phyloP scores from a whole-genome alignment of 192 early-diverging fungal genomes.

The Physocladia obscura region DNA sequence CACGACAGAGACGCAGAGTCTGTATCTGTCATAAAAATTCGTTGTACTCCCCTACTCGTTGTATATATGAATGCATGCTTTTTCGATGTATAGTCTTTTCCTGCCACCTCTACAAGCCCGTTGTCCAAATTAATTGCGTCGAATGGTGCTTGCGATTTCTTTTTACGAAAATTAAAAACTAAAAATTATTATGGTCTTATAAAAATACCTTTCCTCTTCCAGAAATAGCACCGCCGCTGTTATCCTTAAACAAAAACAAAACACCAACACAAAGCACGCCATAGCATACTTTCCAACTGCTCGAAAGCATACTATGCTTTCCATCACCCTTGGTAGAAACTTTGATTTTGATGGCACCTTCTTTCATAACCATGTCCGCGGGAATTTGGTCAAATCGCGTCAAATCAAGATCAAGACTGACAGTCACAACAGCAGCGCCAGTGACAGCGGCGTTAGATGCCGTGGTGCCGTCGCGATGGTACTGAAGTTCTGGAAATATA shows the following conservation, averaged over 20 bases:
- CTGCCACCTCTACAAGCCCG: conserved; percentile 35
- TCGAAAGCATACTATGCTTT: not conserved
- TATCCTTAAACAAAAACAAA: conserved; percentile 52
- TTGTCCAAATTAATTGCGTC: conserved; percentile 38
- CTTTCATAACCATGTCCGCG: conserved; percentile 45
- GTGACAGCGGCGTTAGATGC: not conserved
- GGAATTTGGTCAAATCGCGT: conserved; percentile 40
- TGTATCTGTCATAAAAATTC: conserved; percentile 33
- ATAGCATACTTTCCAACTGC: conserved; percentile 42
- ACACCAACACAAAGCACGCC: conserved; percentile 51
- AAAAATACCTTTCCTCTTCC: conserved; percentile 21
- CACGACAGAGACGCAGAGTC: conserved; percentile 41
- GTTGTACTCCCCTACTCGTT: conserved; percentile 24
- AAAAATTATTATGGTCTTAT: not conserved
- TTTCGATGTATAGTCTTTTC: conserved; percentile 42
- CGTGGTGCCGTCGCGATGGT: not conserved
- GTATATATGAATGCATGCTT: conserved; percentile 40
- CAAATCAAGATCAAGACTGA: conserved; percentile 9
- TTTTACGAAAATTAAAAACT: not conserved
- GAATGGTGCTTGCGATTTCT: conserved; percentile 34
- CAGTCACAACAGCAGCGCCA: not conserved
- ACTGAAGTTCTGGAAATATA: no score
- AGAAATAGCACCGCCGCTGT: not conserved
- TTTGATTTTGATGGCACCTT: conserved; percentile 43
- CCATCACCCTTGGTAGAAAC: not conserved